phyloP scores from a whole-genome alignment of 208 protist genomes.

The Acanthamoeba castellanii region DNA sequence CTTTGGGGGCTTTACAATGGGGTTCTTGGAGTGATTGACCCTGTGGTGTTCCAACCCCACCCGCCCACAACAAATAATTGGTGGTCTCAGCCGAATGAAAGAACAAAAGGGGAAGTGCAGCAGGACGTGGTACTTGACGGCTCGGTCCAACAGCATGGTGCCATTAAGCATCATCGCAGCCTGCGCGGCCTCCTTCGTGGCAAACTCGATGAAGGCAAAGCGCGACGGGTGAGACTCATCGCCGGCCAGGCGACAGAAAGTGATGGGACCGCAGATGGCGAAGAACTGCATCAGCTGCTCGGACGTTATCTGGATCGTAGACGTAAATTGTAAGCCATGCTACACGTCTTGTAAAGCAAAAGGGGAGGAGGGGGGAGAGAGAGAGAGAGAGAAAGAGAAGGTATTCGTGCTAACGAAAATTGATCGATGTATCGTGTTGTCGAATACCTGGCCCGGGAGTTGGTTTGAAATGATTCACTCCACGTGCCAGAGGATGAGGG shows the following conservation, averaged over 20 bases:
- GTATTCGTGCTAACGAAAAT: background rate
- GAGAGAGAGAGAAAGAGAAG: too few relatives aligned
- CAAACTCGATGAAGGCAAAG: slow-evolving; percentile 68
- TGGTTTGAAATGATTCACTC: too few relatives aligned
- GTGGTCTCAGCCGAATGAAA: background rate
- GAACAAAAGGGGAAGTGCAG: background rate
- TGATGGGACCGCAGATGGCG: slow-evolving; percentile 50
- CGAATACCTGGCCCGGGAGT: too few relatives aligned
- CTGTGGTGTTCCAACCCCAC: background rate
- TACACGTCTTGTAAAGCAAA: too few relatives aligned
- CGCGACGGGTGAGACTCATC: slow-evolving; percentile 24
- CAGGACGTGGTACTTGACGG: background rate
- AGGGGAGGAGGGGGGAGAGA: too few relatives aligned
- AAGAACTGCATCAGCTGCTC: slow-evolving; percentile 66
- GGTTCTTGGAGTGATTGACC: slow-evolving; percentile 42
- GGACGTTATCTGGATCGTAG: background rate
- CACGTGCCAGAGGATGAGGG: too few relatives aligned
- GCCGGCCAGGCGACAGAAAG: slow-evolving; percentile 37
- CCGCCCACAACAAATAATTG: background rate
- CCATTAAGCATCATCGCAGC: slow-evolving; percentile 65
- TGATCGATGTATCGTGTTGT: too few relatives aligned
- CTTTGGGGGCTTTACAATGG: slow-evolving; percentile 6
- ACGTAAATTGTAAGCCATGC: background rate
- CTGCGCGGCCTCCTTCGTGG: slow-evolving; percentile 38
- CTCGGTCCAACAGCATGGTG: slow-evolving; percentile 9